phyloP scores from a whole-genome alignment of 208 protist species.

The Novymonas esmeraldas region DNA sequence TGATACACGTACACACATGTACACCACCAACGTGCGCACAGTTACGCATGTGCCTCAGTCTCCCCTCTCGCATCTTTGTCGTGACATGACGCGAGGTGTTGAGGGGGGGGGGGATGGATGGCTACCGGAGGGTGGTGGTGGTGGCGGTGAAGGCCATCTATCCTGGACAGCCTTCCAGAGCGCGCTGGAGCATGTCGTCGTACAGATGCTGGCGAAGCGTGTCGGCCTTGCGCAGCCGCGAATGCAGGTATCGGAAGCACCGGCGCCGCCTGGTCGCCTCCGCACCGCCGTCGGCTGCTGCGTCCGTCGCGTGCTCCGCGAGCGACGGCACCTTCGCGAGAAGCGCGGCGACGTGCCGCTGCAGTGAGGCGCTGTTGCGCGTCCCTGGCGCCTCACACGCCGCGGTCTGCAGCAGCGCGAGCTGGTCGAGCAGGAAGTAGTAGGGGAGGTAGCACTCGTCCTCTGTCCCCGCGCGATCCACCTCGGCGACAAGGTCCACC shows the following conservation, averaged over 20 bases:
- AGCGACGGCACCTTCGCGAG: conserved; percentile 15
- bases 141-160: neutral
- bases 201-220: conserved; percentile 38
- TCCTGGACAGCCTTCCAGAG: neutral
- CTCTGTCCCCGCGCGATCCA: conserved; percentile 34
- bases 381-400: neutral
- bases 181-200: conserved; percentile 25
- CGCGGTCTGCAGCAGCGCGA: conserved; percentile 23
- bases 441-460: conserved; percentile 57
- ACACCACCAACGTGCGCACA: too few species aligned
- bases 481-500: conserved; percentile 57
- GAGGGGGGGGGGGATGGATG: too few species aligned
- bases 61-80: too few species aligned
- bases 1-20: too few species aligned
- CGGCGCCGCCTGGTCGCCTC: neutral
- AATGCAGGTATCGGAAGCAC: conserved; percentile 27
- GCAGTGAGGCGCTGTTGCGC: conserved; percentile 9
- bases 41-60: too few species aligned
- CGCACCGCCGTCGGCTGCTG: neutral
- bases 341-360: conserved; percentile 4
- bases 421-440: conserved; percentile 54
- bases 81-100: too few species aligned
- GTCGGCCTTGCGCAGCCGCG: conserved; percentile 36
- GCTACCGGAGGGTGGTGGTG: neutral
- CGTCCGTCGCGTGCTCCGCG: neutral